Evolutionary conservation across 768 basidiomycete genomes (phyloP).

Genomic region (Leccinum truebloodii): DNA sequence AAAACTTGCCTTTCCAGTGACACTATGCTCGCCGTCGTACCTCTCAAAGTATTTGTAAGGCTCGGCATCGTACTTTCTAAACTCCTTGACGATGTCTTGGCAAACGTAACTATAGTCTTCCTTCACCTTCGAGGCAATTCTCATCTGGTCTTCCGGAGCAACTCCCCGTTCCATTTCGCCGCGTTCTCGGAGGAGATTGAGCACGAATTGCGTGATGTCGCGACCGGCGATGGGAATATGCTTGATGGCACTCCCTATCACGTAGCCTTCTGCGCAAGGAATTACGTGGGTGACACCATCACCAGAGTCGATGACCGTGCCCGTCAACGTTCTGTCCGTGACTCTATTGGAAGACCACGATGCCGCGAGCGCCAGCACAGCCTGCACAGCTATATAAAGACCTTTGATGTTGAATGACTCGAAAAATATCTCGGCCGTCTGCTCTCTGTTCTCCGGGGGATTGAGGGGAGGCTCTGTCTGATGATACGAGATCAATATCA

Average conservation of each 20-base stretch:
- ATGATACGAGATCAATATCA: background rate
- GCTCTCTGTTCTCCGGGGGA: constrained; percentile 97
- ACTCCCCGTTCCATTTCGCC: constrained; percentile 82
- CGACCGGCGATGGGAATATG: constrained; percentile 98
- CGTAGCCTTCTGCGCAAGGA: constrained; percentile 94
- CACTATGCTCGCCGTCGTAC: constrained; percentile 91
- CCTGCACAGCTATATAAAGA: constrained; percentile 97
- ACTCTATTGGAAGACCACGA: constrained; percentile 94
- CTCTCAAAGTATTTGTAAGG: constrained; percentile 94
- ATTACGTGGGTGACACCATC: constrained; percentile 99
- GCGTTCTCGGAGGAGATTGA: constrained; percentile 93
- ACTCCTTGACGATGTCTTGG: constrained; percentile 98
- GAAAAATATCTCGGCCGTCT: constrained; percentile 99
- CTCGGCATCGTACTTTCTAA: constrained; percentile 96
- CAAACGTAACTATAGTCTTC: constrained; percentile 99
- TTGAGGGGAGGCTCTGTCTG: constrained; percentile 99
- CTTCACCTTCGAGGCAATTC: constrained; percentile 91
- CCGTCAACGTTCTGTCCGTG: constrained; percentile 88
- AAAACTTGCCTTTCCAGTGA: constrained; percentile 80
- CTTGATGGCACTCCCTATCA: constrained; percentile 98
- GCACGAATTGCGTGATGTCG: constrained; percentile 95
- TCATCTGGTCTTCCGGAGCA: constrained; percentile 92
- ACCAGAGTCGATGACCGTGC: constrained; percentile 98
- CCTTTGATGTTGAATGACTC: constrained; percentile 99
- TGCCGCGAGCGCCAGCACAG: constrained; percentile 95